Percentiles rank a stretch among this genome's conserved stretches.
Conservation (phyloP, 768 basidiomycete species). For the Pisolithus tinctorius region DNA sequence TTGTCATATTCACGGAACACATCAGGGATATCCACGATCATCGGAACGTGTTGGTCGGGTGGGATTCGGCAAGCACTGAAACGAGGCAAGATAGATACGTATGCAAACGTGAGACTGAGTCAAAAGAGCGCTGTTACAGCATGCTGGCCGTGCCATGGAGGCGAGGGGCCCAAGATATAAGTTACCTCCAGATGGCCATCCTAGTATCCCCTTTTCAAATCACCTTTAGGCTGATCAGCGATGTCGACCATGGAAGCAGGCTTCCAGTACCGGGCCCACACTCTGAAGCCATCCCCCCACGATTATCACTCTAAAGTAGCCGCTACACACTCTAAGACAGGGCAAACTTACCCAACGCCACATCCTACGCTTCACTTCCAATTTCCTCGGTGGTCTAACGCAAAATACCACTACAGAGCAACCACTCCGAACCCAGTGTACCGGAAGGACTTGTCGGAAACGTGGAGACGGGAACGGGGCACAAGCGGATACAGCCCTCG, state of each 20-base stretch:
- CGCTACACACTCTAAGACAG: conserved; percentile 16
- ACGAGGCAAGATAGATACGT: conserved; percentile 26
- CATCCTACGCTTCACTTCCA: conserved; percentile 13
- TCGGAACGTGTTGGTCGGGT: conserved; percentile 11
- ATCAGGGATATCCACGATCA: neutral
- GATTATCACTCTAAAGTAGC: conserved; percentile 12
- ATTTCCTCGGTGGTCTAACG: conserved; percentile 15
- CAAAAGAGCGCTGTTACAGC: conserved; percentile 12
- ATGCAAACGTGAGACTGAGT: conserved; percentile 12
- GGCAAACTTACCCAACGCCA: conserved; percentile 8
- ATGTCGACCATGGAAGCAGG: conserved; percentile 21
- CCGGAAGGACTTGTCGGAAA: conserved; percentile 26
- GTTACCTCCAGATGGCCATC: conserved; percentile 7
- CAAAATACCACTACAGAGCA: conserved; percentile 12
- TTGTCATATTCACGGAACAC: neutral
- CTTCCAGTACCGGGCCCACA: conserved; percentile 23
- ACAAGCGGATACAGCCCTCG: conserved; percentile 35
- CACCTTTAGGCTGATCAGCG: conserved; percentile 8
- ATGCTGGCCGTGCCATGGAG: conserved; percentile 28
- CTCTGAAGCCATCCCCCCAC: conserved; percentile 12
- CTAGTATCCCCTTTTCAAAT: conserved; percentile 2
- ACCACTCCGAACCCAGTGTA: conserved; percentile 8
- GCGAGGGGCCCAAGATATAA: conserved; percentile 25
- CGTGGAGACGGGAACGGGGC: conserved; percentile 49
- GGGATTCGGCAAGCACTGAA: conserved; percentile 4